Base-by-base conservation (phyloP, 768 basidiomycete species). In the Amanita fuliginea region DNA sequence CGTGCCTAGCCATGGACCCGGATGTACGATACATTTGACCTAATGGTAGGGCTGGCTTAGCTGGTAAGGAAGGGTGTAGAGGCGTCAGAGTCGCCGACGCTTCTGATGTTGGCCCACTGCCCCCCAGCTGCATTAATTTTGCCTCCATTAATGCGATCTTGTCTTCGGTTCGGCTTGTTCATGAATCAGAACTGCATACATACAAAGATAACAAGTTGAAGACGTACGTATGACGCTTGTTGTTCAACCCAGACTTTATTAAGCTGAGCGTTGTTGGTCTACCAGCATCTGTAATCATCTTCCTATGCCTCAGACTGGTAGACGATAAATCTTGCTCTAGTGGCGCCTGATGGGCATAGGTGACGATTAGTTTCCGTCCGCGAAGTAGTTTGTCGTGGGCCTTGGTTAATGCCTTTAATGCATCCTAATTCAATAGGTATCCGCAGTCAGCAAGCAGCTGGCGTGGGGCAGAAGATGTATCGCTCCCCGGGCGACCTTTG, bases 101-200 rank as follows among this genome's bases (percentile, higher is more conserved):
- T 1, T 54, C 53, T 14, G 54, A 55, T 8, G 60, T 48, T 40
- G 64, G 66, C 43, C 64, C 64, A 22, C 64, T 63, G 43, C 64
- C 60, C 57, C 81, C 79, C 76, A 96, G 80, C 54, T 89, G 79
- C 14, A 81, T 77, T 19, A 99, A 71, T 64, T 99, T 99, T 2
- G 95, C 95, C 66, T 99, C 96, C 76, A 97, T 86, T 59, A 84
- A 78, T 6, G 93, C 92, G 56, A 99, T 99, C 67, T 97, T 96
- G 57, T 81, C 82, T 39, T 76, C 69, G 1, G 89, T 93, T 44
- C 88, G 94, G 58, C 50, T 45, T 36, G 26, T 34, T 9, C 11
- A 33, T 2, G 28, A 14, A 16, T 55, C 10, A 41, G 57, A 57
- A 49, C 44, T 33, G 49, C 21, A 19, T 28, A 18, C 7, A 55